Conservation (phyloP, 2,329 filamentous ascomycete species). For the Botrytis deweyae region DNA sequence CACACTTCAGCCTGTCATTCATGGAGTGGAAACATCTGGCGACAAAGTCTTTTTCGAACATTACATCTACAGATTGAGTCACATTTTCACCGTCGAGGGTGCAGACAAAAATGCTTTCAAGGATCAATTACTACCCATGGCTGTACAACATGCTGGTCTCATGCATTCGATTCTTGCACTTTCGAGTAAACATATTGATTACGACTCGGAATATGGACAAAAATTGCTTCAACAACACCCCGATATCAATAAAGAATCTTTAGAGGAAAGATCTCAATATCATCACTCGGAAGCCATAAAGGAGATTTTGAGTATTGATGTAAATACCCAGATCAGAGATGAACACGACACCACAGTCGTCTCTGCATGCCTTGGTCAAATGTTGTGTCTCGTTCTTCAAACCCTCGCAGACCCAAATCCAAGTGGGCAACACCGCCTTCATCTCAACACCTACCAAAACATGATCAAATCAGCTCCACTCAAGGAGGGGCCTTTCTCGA, state of each 20-base stretch:
- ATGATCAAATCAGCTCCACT: slow-evolving; percentile 65
- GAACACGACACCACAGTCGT: slow-evolving; percentile 46
- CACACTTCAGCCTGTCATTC: slow-evolving; percentile 66
- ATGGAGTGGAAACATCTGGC: slow-evolving; percentile 75
- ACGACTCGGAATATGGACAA: slow-evolving; percentile 54
- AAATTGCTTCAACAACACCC: slow-evolving; percentile 53
- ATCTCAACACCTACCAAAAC: slow-evolving; percentile 72
- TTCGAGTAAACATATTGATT: slow-evolving; percentile 73
- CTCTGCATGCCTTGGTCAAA: slow-evolving; percentile 60
- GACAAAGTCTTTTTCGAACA: slow-evolving; percentile 81
- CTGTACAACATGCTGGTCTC: slow-evolving; percentile 73
- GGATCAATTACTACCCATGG: slow-evolving; percentile 78
- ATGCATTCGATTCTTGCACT: slow-evolving; percentile 90
- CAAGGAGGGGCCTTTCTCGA: slow-evolving; percentile 67
- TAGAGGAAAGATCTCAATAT: slow-evolving; percentile 53
- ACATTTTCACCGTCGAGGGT: slow-evolving; percentile 77
- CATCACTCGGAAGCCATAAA: slow-evolving; percentile 57
- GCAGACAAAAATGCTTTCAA: slow-evolving; percentile 80
- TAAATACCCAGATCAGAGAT: slow-evolving; percentile 41
- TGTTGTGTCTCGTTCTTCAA: slow-evolving; percentile 60
- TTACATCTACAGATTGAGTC: slow-evolving; percentile 76
- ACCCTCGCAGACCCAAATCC: slow-evolving; percentile 56
- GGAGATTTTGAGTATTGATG: slow-evolving; percentile 49
- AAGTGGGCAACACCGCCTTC: slow-evolving; percentile 71
- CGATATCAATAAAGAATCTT: slow-evolving; percentile 46